Percentiles rank a stretch among this genome's conserved stretches.
phyloP scores from a whole-genome alignment of 257 asterid genomes.

The Linderniella brevidens region DNA sequence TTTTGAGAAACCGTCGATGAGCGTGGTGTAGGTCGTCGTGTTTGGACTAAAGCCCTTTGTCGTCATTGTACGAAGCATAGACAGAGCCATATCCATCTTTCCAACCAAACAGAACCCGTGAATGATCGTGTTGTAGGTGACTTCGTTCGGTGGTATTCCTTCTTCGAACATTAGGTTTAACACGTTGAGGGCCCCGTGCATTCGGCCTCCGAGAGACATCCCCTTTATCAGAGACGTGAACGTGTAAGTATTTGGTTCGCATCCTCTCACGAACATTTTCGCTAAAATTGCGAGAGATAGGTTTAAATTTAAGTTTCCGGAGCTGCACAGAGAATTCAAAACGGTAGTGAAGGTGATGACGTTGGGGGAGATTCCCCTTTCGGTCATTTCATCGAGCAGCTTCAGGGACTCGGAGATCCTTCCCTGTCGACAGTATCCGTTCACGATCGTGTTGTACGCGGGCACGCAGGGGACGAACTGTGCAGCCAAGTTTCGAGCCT shows the following conservation, averaged over 20 bases:
- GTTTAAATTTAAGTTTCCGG: conserved; percentile 25
- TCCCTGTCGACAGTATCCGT: conserved; percentile 43
- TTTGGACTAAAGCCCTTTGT: conserved; percentile 34
- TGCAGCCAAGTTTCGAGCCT: conserved; percentile 45
- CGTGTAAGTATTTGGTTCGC: conserved; percentile 55
- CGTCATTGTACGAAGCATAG: conserved; percentile 39
- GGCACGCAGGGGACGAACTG: conserved; percentile 33
- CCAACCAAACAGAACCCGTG: conserved; percentile 55
- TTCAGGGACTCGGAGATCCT: conserved; percentile 29
- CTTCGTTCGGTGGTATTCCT: conserved; percentile 45
- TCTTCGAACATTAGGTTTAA: conserved; percentile 37
- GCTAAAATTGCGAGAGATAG: conserved; percentile 47
- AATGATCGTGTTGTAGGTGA: conserved; percentile 59
- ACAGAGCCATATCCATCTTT: conserved; percentile 30
- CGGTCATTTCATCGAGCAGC: conserved; percentile 45
- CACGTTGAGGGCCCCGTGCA: conserved; percentile 42
- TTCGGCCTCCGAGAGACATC: conserved; percentile 27
- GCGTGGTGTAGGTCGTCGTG: conserved; percentile 39
- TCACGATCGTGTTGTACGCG: conserved; percentile 53
- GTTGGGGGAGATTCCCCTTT: conserved; percentile 38
- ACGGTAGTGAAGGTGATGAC: conserved; percentile 48
- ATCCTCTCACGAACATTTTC: conserved; percentile 55
- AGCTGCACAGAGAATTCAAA: conserved; percentile 35
- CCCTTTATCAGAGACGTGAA: conserved; percentile 73
- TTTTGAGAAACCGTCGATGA: conserved; percentile 61